Evolutionary conservation across 495 filamentous ascomycete species (phyloP), one percentile per base, ranked within the genome.

Genomic region (Apodospora peruviana): DNA sequence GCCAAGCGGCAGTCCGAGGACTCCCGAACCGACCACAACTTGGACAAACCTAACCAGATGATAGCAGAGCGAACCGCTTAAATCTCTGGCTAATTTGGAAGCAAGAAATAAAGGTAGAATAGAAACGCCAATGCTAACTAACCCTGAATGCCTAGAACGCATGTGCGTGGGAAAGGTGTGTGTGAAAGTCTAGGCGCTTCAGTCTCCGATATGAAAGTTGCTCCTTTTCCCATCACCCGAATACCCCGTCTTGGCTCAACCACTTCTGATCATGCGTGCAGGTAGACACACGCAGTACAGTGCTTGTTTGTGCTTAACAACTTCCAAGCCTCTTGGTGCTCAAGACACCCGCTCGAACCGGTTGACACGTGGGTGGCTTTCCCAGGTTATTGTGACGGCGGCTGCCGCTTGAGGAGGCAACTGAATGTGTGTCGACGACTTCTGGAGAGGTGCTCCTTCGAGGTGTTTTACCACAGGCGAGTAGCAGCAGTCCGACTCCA

Each of bases 261-360:
- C 19, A 4, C 5, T 41, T 24, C 14, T 41, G 5, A n/a, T n/a
- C n/a, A n/a, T n/a, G n/a, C n/a, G n/a, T n/a, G n/a, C n/a, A n/a
- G n/a, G n/a, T n/a, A n/a, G n/a, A n/a, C n/a, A n/a, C n/a, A n/a
- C n/a, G n/a, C n/a, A n/a, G n/a, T n/a, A n/a, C n/a, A n/a, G n/a
- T n/a, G n/a, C n/a, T 9, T 9, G n/a, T 42, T 25, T 3, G 21
- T 42, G 20, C 11, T 42, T 42, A 4, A 10, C 16, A 12, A 18
- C n/a, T 23, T 43, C 16, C 21, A 4, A 27, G 19, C 20, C 21
- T 25, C 14, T 43, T 27, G 20, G 11, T 23, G 34, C 45, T 57
- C 50, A 57, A 5, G 47, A 47, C 25, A 46, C 32, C n/a, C 59
- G 53, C 27, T 62, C 59, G 20, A 62, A 62, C 3, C 56, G 59